These are phyloP conservation scores for Melanopsichium pennsylvanicum DNA, from an alignment of 1,284 basidiomycete genomes.

Conservation along the genomic window DNA sequence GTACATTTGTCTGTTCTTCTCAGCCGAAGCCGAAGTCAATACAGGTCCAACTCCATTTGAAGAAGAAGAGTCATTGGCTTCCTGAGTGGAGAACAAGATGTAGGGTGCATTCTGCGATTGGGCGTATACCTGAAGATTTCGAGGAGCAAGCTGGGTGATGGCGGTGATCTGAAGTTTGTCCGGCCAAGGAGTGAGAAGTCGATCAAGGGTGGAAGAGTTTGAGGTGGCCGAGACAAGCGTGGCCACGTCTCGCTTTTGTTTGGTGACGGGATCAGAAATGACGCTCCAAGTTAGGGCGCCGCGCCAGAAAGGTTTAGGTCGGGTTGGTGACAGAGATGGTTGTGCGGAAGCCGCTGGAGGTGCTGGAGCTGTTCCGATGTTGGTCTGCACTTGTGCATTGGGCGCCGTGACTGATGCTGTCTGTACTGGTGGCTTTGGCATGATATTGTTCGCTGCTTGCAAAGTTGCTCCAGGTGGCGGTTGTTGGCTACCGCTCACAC, in stretches of 20 bases:
- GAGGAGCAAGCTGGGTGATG: slow-evolving; percentile 39
- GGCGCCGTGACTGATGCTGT: neutral
- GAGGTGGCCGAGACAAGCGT: slow-evolving; percentile 50
- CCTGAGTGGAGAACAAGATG: slow-evolving; percentile 41
- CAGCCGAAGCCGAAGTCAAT: slow-evolving; percentile 26
- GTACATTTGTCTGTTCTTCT: slow-evolving; percentile 56
- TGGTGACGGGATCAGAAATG: slow-evolving; percentile 33
- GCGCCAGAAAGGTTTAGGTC: slow-evolving; percentile 51
- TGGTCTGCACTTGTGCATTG: neutral
- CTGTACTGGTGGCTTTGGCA: neutral
- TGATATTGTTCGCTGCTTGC: neutral
- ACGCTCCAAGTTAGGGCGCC: slow-evolving; percentile 55
- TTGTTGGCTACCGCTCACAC: slow-evolving; percentile 9
- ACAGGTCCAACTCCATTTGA: slow-evolving; percentile 3
- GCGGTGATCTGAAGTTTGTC: slow-evolving; percentile 47
- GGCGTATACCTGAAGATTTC: slow-evolving; percentile 45
- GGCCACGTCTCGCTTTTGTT: slow-evolving; percentile 41
- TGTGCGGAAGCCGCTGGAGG: neutral
- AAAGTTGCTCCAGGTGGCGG: no score
- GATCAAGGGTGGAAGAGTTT: slow-evolving; percentile 22
- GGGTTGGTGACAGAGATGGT: slow-evolving; percentile 13
- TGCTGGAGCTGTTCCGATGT: neutral
- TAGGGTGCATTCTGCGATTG: slow-evolving; percentile 44
- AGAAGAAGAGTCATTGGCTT: neutral
- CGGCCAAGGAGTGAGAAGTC: slow-evolving; percentile 41